Percentiles rank a stretch among this genome's conserved stretches.
phyloP scores from a whole-genome alignment of 345 rosid genomes.

The Hypericum androsaemum region DNA sequence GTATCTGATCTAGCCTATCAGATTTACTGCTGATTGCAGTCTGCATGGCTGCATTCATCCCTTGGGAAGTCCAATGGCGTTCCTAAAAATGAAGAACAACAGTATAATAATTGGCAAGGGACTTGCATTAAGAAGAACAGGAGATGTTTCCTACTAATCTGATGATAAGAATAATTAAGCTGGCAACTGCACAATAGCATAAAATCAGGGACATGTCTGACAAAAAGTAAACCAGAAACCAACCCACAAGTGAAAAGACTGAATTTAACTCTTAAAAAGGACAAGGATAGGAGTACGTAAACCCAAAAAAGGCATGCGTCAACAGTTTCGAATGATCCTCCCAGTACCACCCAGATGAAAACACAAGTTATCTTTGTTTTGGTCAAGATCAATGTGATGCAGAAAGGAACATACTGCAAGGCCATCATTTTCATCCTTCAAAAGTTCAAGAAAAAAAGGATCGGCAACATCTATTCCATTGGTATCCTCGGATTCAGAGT shows the following conservation, averaged over 20 bases:
- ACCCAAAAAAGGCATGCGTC: not conserved
- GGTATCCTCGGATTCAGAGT: conserved; percentile 89
- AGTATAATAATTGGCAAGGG: not conserved
- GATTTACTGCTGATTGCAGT: conserved; percentile 60
- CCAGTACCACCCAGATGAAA: too few relatives aligned
- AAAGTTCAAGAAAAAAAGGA: conserved; percentile 85
- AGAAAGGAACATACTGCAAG: conserved; percentile 55
- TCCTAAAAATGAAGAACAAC: conserved; percentile 41
- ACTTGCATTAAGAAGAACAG: too few relatives aligned
- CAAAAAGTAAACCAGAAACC: too few relatives aligned
- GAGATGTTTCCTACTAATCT: too few relatives aligned
- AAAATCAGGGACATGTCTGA: too few relatives aligned
- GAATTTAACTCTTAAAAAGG: not conserved
- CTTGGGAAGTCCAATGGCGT: conserved; percentile 73
- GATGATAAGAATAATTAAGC: too few relatives aligned
- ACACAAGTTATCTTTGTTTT: too few relatives aligned
- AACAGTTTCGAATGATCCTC: not conserved
- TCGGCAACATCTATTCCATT: conserved; percentile 70
- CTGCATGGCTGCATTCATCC: conserved; percentile 59
- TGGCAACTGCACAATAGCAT: too few relatives aligned
- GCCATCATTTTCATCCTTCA: conserved; percentile 98
- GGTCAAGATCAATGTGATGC: not conserved
- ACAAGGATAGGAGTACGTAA: not conserved
- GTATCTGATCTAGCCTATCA: conserved; percentile 65
- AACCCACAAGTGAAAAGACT: too few relatives aligned